phyloP scores from a whole-genome alignment of 495 filamentous ascomycete genomes.

The Immersiella caudata region DNA sequence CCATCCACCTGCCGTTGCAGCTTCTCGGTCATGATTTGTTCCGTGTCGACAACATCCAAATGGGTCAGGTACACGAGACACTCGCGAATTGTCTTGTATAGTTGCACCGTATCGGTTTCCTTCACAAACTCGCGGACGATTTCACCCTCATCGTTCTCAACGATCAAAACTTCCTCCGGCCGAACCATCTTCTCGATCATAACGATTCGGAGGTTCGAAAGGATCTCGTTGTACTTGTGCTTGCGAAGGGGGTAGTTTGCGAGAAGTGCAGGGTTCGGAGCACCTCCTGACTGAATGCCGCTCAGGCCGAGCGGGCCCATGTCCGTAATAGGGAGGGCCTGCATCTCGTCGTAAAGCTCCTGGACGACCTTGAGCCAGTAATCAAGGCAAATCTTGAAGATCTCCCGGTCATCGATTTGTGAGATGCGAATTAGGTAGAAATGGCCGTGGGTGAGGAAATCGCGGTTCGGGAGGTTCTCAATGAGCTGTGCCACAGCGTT shows the following conservation, averaged over 20 bases:
- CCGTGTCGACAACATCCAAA: constrained; percentile 94
- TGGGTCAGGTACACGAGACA: constrained; percentile 98
- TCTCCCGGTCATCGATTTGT: constrained; percentile 97
- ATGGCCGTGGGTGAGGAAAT: constrained; percentile 92
- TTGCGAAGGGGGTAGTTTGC: constrained; percentile 90
- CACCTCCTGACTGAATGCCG: constrained; percentile 71
- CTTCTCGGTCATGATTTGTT: constrained; percentile 99
- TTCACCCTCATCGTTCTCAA: constrained; percentile 98
- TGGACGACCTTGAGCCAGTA: constrained; percentile 99
- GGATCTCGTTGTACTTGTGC: constrained; percentile 93
- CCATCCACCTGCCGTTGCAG: constrained; percentile 92
- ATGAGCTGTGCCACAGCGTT: constrained; percentile 64
- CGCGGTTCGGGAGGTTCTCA: constrained; percentile 90
- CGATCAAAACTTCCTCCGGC: constrained; percentile 97
- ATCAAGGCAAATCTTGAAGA: constrained; percentile 98
- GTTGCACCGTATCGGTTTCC: constrained; percentile 96
- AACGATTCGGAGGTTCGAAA: constrained; percentile 90
- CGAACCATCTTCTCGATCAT: constrained; percentile 99
- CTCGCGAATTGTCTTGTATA: constrained; percentile 98
- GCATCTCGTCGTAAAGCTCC: constrained; percentile 99
- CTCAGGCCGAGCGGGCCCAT: constrained; percentile 80
- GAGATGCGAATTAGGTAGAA: constrained; percentile 98
- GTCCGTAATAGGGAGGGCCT: constrained; percentile 86
- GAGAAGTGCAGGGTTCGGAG: constrained; percentile 78
- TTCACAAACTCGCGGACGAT: constrained; percentile 99